Evolutionary conservation across 192 early-diverging fungal genomes (phyloP).

Genomic region (Gamsiella multidivaricata): DNA sequence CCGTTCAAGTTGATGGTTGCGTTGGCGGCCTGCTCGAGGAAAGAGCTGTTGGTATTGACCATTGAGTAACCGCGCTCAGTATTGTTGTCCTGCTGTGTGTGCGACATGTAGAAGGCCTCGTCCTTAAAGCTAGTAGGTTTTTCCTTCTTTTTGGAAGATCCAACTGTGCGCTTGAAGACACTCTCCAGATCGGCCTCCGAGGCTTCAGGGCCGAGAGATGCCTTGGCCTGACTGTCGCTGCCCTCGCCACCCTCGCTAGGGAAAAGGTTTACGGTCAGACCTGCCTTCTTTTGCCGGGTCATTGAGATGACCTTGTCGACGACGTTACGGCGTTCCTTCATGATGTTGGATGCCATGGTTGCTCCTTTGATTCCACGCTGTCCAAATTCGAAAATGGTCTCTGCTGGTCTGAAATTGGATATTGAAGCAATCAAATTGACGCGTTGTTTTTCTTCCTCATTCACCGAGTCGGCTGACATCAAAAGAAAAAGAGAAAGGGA

Average conservation of each 20-base stretch:
- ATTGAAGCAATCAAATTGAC: slow-evolving; percentile 78
- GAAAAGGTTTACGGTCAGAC: slow-evolving; percentile 45
- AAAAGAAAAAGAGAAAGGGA: background rate
- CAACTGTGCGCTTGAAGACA: slow-evolving; percentile 44
- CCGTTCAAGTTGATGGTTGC: slow-evolving; percentile 82
- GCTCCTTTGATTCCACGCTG: slow-evolving; percentile 83
- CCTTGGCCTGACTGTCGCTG: background rate
- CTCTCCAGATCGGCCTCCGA: slow-evolving; percentile 43
- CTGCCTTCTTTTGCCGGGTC: slow-evolving; percentile 54
- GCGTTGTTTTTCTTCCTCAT: slow-evolving; percentile 70
- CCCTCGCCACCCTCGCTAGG: slow-evolving; percentile 15
- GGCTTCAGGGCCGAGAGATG: slow-evolving; percentile 38
- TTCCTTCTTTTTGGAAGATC: slow-evolving; percentile 41
- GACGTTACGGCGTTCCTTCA: slow-evolving; percentile 71
- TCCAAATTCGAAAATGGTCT: slow-evolving; percentile 97
- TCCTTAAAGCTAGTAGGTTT: slow-evolving; percentile 72
- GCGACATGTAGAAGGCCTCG: slow-evolving; percentile 89
- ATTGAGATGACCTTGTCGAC: slow-evolving; percentile 56
- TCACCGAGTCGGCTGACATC: slow-evolving; percentile 49
- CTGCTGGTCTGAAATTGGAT: slow-evolving; percentile 83
- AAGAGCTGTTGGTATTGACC: slow-evolving; percentile 75
- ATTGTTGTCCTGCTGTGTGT: slow-evolving; percentile 84
- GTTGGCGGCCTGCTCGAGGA: slow-evolving; percentile 83
- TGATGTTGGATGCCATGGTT: slow-evolving; percentile 72
- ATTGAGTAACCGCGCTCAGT: slow-evolving; percentile 87